phyloP scores from a whole-genome alignment of 768 basidiomycete genomes.

The Psilocybe cubensis region DNA sequence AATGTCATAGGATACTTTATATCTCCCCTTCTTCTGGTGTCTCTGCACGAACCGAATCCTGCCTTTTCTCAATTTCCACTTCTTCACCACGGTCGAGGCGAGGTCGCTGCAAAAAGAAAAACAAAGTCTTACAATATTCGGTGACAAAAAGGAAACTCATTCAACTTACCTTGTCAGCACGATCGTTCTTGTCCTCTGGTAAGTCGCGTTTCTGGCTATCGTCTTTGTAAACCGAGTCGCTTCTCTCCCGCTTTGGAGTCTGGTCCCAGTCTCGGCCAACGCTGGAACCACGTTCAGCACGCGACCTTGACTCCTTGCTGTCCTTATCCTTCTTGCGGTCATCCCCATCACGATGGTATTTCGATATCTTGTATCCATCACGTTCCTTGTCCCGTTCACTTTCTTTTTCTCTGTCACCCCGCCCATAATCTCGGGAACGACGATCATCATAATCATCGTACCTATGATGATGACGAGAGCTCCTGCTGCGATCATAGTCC shows the following conservation, averaged over 20 bases:
- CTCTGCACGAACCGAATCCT: slow-evolving; percentile 57
- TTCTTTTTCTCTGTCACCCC: slow-evolving; percentile 41
- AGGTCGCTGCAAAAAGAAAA: slow-evolving; percentile 48
- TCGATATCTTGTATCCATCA: slow-evolving; percentile 47
- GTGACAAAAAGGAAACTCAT: background rate
- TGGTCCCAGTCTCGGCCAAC: slow-evolving; percentile 52
- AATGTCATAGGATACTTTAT: slow-evolving; percentile 12
- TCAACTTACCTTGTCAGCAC: slow-evolving; percentile 65
- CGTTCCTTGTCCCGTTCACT: slow-evolving; percentile 43
- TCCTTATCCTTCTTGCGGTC: slow-evolving; percentile 58
- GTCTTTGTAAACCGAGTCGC: slow-evolving; percentile 41
- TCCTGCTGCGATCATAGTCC: slow-evolving; percentile 41
- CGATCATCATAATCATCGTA: slow-evolving; percentile 52
- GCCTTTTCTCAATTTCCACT: slow-evolving; percentile 48
- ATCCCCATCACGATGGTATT: slow-evolving; percentile 53
- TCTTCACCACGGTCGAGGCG: slow-evolving; percentile 52
- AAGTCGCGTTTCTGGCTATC: slow-evolving; percentile 57
- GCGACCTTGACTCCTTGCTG: slow-evolving; percentile 36
- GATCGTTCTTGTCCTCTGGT: slow-evolving; percentile 55
- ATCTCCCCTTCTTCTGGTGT: slow-evolving; percentile 92
- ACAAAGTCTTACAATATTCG: slow-evolving; percentile 19
- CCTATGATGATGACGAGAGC: slow-evolving; percentile 49
- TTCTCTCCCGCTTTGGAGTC: slow-evolving; percentile 42
- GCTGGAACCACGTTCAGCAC: slow-evolving; percentile 38
- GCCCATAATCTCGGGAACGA: slow-evolving; percentile 43